Conservation (phyloP, 1,284 basidiomycete genomes). For the Rhizoctonia solani region DNA sequence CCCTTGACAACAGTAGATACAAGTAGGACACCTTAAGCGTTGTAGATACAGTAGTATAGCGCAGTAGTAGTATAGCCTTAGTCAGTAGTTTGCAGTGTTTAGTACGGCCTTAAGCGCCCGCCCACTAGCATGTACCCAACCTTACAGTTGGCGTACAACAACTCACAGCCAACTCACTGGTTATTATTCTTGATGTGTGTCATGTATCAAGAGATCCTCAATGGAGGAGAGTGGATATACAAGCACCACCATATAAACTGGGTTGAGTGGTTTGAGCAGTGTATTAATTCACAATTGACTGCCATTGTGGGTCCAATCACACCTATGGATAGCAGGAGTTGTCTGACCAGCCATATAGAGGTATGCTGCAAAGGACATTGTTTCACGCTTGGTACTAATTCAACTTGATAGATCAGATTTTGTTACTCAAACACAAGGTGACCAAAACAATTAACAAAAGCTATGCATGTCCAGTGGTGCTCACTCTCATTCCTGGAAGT, state of each 20-base stretch:
- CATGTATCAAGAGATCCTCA: neutral
- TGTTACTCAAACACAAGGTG: neutral
- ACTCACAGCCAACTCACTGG: neutral
- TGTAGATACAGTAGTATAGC: no score
- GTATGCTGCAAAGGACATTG: neutral
- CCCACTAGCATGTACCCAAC: no score
- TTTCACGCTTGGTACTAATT: neutral
- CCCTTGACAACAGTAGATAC: no score
- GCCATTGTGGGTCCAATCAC: neutral
- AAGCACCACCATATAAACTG: neutral
- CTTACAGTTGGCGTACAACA: no score
- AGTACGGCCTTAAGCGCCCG: no score
- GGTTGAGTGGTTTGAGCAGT: neutral
- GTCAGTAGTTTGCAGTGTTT: no score
- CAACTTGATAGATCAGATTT: neutral
- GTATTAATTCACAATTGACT: neutral
- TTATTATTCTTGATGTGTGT: neutral
- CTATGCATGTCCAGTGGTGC: neutral
- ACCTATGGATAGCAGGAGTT: neutral
- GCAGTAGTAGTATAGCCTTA: no score
- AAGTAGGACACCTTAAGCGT: no score
- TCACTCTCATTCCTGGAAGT: conserved; percentile 1
- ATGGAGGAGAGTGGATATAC: neutral
- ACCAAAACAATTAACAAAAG: neutral
- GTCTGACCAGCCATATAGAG: neutral